Evolutionary conservation across 176 grass and related monocot species (phyloP).

Genomic region (Bolboschoenus planiculmis): DNA sequence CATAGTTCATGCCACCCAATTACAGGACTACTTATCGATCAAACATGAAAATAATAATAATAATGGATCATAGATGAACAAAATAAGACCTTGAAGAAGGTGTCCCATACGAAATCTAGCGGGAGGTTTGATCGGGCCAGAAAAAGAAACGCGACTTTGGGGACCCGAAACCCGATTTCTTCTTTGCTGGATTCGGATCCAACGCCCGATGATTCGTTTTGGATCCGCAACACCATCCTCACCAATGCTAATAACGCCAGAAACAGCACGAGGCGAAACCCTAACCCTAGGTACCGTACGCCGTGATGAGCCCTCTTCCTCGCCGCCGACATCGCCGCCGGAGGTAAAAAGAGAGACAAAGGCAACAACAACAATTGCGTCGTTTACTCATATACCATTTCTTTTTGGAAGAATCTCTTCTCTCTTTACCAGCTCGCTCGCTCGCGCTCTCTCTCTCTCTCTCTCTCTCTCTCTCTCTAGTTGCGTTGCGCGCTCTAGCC

Average conservation of each 20-base stretch:
- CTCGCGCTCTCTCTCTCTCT: background rate
- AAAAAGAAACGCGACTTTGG: slow-evolving; percentile 93
- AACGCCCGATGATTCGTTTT: slow-evolving; percentile 6
- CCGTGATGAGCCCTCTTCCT: slow-evolving; percentile 25
- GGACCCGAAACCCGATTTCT: slow-evolving; percentile 6
- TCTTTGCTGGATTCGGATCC: slow-evolving; percentile 18
- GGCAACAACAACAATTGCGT: background rate
- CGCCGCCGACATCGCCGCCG: slow-evolving; percentile 43
- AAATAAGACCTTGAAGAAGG: slow-evolving; percentile 68
- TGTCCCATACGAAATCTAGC: slow-evolving; percentile 92
- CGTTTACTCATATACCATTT: background rate
- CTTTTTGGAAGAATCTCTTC: background rate
- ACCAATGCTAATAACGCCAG: slow-evolving; percentile 54
- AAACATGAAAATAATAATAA: background rate
- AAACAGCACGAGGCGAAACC: slow-evolving; percentile 54
- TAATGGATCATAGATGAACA: background rate
- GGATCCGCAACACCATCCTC: slow-evolving; percentile 39
- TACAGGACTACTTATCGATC: background rate
- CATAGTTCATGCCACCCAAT: background rate
- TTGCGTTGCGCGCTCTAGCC: background rate
- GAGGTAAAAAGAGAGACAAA: background rate
- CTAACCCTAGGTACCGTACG: slow-evolving; percentile 31
- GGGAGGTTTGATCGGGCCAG: slow-evolving; percentile 65
- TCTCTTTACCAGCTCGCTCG: background rate
- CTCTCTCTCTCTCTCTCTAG: background rate